These are phyloP conservation scores for Rhizomucor pusillus DNA, from an alignment of 371 early-diverging fungal species.

Conservation along the genomic window DNA sequence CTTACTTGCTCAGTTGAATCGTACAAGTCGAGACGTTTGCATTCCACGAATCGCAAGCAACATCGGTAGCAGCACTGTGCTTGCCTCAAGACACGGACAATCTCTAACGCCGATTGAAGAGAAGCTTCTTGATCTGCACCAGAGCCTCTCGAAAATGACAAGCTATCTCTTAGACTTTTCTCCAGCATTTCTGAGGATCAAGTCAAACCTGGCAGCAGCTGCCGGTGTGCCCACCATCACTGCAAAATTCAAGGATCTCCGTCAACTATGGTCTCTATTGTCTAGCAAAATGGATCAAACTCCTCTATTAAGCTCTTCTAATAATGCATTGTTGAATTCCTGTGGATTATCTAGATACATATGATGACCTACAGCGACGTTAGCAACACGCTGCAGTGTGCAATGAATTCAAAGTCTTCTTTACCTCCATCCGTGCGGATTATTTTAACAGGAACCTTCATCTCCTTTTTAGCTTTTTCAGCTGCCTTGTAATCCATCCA, in stretches of 20 bases:
- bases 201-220: too few relatives aligned
- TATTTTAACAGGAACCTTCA: constrained; percentile 55
- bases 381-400: background rate
- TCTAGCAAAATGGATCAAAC: background rate
- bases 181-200: too few relatives aligned
- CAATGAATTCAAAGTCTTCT: constrained; percentile 11
- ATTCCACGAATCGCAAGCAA: constrained; percentile 33
- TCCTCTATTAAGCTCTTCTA: constrained; percentile 23
- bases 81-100: constrained; percentile 17
- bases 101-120: background rate
- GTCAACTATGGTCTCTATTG: too few relatives aligned
- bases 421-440: constrained; percentile 40
- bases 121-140: too few relatives aligned
- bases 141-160: too few relatives aligned
- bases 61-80: constrained; percentile 35
- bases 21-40: constrained; percentile 15
- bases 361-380: constrained; percentile 74
- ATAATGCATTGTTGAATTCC: constrained; percentile 60
- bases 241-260: too few relatives aligned
- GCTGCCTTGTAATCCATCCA: constrained; percentile 93
- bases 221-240: too few relatives aligned
- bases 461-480: constrained; percentile 50
- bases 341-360: constrained; percentile 85
- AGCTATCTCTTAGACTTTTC: too few relatives aligned
- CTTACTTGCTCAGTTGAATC: constrained; percentile 21